phyloP scores from a whole-genome alignment of 1,139 yeast genomes.

The Geotrichum candidum region DNA sequence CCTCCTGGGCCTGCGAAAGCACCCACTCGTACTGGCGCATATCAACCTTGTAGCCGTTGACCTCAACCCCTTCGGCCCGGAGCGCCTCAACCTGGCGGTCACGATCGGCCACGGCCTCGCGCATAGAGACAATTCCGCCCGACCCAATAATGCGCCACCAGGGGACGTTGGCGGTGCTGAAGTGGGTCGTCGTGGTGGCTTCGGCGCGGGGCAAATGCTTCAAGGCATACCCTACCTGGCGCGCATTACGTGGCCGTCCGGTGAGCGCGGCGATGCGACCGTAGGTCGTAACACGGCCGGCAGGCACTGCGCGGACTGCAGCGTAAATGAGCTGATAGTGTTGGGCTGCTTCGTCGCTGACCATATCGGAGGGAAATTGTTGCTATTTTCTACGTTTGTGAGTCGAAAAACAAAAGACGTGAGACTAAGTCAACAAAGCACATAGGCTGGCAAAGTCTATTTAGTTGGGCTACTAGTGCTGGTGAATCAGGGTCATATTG shows the following conservation, averaged over 20 bases:
- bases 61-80: slow-evolving; percentile 46
- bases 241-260: slow-evolving; percentile 56
- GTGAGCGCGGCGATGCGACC: slow-evolving; percentile 60
- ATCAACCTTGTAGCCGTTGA: slow-evolving; percentile 38
- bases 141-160: slow-evolving; percentile 78
- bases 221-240: slow-evolving; percentile 69
- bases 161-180: slow-evolving; percentile 45
- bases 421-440: not conserved
- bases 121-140: slow-evolving; percentile 54
- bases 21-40: slow-evolving; percentile 60
- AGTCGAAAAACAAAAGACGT: not conserved
- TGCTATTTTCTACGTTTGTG: not conserved
- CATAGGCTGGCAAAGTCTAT: not conserved
- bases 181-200: slow-evolving; percentile 21
- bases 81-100: slow-evolving; percentile 45
- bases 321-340: slow-evolving; percentile 59
- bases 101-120: slow-evolving; percentile 43
- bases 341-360: slow-evolving; percentile 46
- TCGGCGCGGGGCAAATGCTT: slow-evolving; percentile 42
- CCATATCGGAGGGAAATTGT: not conserved
- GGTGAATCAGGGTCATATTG: not conserved
- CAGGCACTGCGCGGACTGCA: slow-evolving; percentile 50
- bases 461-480: not conserved
- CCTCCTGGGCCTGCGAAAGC: slow-evolving; percentile 35
- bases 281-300: slow-evolving; percentile 63